Evolutionary conservation across 768 basidiomycete species (phyloP), one percentile per base, ranked within the genome.

Genomic region (Cystobasidiopsis lactophilus): DNA sequence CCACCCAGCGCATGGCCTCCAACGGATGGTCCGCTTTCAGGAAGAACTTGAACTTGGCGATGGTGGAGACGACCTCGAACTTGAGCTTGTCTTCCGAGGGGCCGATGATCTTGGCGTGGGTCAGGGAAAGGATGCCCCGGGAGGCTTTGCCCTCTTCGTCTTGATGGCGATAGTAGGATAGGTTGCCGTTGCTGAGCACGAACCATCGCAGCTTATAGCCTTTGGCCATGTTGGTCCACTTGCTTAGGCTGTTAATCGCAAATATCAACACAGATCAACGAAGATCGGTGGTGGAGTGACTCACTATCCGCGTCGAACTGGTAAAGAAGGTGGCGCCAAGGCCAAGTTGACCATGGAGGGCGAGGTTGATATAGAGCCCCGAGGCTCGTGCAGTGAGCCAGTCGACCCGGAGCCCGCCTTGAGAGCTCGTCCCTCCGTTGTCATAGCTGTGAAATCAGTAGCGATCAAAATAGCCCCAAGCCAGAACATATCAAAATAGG

Each of bases 201-300:
- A 44, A 46, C 37, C 29, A 30, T 19, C 29, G 30, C 26, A n/a
- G 47, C n/a, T 35, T 51, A 31, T 29, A 49, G 30, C 38, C 21
- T 35, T 77, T 79, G 0, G 85, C 84, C 37, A 93, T 82, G 59
- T 93, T 95, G 1, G 80, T 78, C 63, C 88, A 93, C 65, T 95
- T 95, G 66, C 82, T 85, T 19, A 69, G 48, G 69, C 62, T 85
- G 85, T 0, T 83, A 26, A 5, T 27, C 11, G 9, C 24, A 27
- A 16, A 16, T 11, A 14, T 23, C 14, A n/a, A n/a, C 31, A 14
- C 46, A 10, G 24, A 24, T 9, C 50, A 10, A 30, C 30, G 21
- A 51, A 14, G 5, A 49, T 21, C 47, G 10, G 24, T 33, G 47
- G 11, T n/a, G 16, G 33, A 14, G 5, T 9, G 11, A 14, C 19